Percentiles rank a stretch among this genome's conserved stretches.
Conservation (phyloP, 2,329 filamentous ascomycete species). For the Colletotrichum godetiae region DNA sequence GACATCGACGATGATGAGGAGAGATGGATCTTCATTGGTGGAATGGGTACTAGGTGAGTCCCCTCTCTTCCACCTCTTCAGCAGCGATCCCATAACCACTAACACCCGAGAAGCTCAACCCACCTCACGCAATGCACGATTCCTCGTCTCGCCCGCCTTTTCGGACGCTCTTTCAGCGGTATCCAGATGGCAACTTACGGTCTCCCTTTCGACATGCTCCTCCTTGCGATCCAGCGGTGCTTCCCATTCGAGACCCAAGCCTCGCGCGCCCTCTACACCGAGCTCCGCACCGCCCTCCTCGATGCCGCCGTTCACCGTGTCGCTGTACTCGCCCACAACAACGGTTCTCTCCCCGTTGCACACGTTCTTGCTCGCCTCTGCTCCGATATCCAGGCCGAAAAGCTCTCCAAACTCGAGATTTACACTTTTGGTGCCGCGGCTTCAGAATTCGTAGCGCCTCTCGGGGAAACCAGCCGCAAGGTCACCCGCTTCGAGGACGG, state of each 20-base stretch:
- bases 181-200: slow-evolving; percentile 63
- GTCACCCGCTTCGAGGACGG: slow-evolving; percentile 37
- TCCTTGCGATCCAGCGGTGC: slow-evolving; percentile 46
- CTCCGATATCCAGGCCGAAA: slow-evolving; percentile 49
- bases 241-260: slow-evolving; percentile 43
- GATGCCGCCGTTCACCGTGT: slow-evolving; percentile 46
- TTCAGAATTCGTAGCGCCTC: slow-evolving; percentile 50
- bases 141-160: slow-evolving; percentile 48
- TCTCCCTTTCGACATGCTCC: slow-evolving; percentile 62
- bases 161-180: slow-evolving; percentile 57
- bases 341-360: slow-evolving; percentile 48
- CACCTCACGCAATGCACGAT: slow-evolving; percentile 44
- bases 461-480: slow-evolving; percentile 39
- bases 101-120: slow-evolving; percentile 39
- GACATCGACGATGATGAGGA: slow-evolving; percentile 43
- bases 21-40: slow-evolving; percentile 49
- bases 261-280: slow-evolving; percentile 47
- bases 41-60: slow-evolving; percentile 47
- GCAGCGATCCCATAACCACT: background rate
- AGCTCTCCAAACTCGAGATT: slow-evolving; percentile 52
- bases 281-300: slow-evolving; percentile 49
- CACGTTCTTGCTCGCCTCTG: slow-evolving; percentile 50
- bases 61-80: background rate
- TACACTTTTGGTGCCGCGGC: slow-evolving; percentile 57
- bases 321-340: slow-evolving; percentile 53